Evolutionary conservation across 768 basidiomycete species (phyloP).

Genomic region (Mycena metata): DNA sequence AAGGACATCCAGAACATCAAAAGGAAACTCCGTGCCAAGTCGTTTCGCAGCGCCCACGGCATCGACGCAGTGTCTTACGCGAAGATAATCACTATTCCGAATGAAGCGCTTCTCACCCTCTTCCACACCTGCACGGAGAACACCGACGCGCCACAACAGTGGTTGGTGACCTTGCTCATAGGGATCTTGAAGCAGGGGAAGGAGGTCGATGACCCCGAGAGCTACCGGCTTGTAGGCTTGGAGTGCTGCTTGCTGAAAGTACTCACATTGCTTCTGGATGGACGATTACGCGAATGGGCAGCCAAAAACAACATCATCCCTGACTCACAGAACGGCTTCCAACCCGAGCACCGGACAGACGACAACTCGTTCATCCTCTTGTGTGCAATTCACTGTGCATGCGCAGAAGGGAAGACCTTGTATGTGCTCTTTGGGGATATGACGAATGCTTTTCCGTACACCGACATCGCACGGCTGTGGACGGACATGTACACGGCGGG

Average conservation of each 20-base stretch:
- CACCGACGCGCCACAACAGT: neutral
- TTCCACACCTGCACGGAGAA: neutral
- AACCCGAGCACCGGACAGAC: neutral
- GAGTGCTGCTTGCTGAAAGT: conserved; percentile 1
- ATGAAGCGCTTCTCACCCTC: neutral
- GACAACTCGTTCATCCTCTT: neutral
- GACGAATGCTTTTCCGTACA: neutral
- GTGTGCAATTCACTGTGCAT: neutral
- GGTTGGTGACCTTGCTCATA: neutral
- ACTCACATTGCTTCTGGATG: neutral
- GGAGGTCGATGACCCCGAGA: neutral
- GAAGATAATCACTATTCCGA: neutral
- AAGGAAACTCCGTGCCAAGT: neutral
- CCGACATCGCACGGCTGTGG: neutral
- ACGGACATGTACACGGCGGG: neutral
- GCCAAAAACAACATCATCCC: neutral
- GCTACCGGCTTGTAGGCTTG: neutral
- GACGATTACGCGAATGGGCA: neutral
- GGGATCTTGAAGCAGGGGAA: too few species aligned
- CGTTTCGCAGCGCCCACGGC: neutral
- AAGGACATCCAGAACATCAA: neutral
- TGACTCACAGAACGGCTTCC: too few species aligned
- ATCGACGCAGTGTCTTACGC: neutral
- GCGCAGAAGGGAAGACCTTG: neutral
- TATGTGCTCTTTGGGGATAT: neutral